Evolutionary conservation across 345 rosid species (phyloP).

Genomic region (Dipteronia sinensis): DNA sequence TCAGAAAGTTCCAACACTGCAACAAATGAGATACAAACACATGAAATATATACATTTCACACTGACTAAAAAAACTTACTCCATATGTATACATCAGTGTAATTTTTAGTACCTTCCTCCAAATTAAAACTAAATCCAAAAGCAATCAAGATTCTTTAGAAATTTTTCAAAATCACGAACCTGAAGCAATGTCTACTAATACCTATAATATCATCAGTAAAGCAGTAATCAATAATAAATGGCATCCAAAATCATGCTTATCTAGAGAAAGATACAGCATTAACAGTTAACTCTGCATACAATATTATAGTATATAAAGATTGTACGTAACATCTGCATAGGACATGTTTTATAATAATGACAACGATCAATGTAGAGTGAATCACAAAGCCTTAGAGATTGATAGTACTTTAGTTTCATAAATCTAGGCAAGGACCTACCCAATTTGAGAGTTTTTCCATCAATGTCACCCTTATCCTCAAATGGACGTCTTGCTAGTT

Average conservation of each 20-base stretch:
- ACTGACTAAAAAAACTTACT: background rate
- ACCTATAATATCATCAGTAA: background rate
- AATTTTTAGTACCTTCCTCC: background rate
- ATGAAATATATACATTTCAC: conserved; percentile 6
- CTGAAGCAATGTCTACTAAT: background rate
- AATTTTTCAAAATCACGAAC: background rate
- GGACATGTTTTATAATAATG: background rate
- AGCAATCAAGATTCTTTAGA: background rate
- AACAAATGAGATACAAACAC: conserved; percentile 27
- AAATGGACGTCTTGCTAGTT: background rate
- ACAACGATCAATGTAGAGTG: background rate
- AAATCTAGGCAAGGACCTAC: background rate
- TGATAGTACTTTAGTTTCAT: background rate
- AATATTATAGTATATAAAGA: background rate
- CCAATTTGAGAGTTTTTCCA: background rate
- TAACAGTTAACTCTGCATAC: background rate
- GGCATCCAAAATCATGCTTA: background rate
- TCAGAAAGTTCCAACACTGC: conserved; percentile 95
- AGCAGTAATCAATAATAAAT: background rate
- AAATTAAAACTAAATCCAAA: conserved; percentile 1
- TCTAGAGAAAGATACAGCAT: background rate
- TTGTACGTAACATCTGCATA: background rate
- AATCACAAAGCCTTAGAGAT: background rate
- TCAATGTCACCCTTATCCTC: background rate
- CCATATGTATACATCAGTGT: background rate